Base-by-base conservation (phyloP, 495 filamentous ascomycete species). In the Aspergillus ellipticus region DNA sequence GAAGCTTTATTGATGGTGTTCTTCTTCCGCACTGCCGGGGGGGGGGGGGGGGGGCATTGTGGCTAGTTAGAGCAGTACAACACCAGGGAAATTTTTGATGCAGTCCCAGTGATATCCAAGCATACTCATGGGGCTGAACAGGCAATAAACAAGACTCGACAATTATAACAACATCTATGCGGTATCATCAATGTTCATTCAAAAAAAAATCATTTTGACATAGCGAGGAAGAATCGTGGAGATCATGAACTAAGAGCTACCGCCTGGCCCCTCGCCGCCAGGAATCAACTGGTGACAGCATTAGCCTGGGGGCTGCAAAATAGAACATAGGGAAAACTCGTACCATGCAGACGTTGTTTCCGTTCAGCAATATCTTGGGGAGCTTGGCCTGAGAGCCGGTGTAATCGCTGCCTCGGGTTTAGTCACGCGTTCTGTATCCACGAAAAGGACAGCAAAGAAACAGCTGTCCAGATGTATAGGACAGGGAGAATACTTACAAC, bases 341-440 rank as follows among this genome's bases (percentile, higher is more conserved):
- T 80, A 96, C 94, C 94, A 98, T 98, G 89, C 94, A 97, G 53
- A 98, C 88, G 64, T 97, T 97, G 73, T 98, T 98, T 33, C 94
- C 94, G 63, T 97, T 97, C n/a, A 98, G 78, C 21, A 98, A 72
- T 46, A 97, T 94, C 79, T 96, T 96, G 16, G 89, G 82, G 17
- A 97, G 84, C 71, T 96, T 95, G 16, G 83, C 88, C 62, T 91
- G 85, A 56, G 87, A 79, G 57, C 92, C 94, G 15, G 84, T 85
- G 72, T 93, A 96, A 72, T 98, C 94, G 66, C 92, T 97, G 49
- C n/a, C 19, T 49, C 26, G 19, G 42, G n/a, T 46, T 72, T 66
- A 73, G 64, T 54, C n/a, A 31, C n/a, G 16, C 37, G 3, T 39
- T n/a, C n/a, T 39, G n/a, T n/a, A n/a, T 13, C 35, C 35, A 39